Conservation (phyloP, 495 filamentous ascomycete species). For the Xanthoparmelia taractica region DNA sequence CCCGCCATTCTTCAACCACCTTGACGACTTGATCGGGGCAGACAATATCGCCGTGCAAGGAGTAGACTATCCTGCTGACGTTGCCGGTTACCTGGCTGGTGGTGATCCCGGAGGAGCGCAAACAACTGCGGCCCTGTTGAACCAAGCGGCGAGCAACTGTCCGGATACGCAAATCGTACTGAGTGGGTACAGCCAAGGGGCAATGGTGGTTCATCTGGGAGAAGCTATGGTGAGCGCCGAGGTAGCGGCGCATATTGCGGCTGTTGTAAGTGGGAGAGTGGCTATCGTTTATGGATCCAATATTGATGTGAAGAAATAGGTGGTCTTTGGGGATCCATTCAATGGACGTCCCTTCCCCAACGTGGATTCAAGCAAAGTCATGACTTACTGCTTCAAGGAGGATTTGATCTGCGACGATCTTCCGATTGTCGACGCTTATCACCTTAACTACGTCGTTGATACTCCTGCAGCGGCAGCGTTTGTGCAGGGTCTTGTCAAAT, state of each 20-base stretch:
- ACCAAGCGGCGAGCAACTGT: constrained; percentile 42
- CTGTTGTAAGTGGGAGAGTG: constrained; percentile 22
- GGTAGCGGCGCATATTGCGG: constrained; percentile 26
- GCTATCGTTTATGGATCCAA: not conserved
- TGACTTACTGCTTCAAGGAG: constrained; percentile 44
- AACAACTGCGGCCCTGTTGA: constrained; percentile 43
- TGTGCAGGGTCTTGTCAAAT: constrained; percentile 15
- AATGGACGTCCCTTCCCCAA: constrained; percentile 40
- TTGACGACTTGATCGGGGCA: constrained; percentile 35
- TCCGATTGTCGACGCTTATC: constrained; percentile 39
- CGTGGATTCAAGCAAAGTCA: constrained; percentile 38
- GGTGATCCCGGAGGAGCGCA: constrained; percentile 36
- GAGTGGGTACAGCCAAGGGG: constrained; percentile 53
- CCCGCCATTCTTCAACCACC: constrained; percentile 44
- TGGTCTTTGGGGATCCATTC: constrained; percentile 56
- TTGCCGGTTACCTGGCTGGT: constrained; percentile 34
- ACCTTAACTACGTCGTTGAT: constrained; percentile 46
- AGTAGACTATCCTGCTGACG: constrained; percentile 44
- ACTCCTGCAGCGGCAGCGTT: constrained; percentile 44
- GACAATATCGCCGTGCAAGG: constrained; percentile 47
- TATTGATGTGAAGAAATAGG: constrained; percentile 31
- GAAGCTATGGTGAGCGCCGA: constrained; percentile 31
- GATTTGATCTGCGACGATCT: constrained; percentile 52
- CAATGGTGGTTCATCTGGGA: constrained; percentile 46
- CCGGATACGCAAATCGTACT: constrained; percentile 55